These are phyloP conservation scores for Neolentinus lepideus DNA, from an alignment of 1,284 basidiomycete species.

Conservation along the genomic window DNA sequence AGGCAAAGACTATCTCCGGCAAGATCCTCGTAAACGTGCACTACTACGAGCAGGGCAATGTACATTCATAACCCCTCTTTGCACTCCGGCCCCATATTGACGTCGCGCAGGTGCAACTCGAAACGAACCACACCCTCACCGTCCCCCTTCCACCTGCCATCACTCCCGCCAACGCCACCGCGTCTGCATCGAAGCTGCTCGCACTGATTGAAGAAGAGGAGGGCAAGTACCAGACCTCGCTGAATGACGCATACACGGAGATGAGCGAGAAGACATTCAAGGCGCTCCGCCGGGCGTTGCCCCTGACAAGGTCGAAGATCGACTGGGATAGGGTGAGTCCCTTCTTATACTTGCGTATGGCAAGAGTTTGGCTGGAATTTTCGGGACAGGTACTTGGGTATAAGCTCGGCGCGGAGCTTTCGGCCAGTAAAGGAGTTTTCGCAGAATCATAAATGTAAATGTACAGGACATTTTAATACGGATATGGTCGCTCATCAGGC, in stretches of 20 bases:
- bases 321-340: conserved; percentile 87
- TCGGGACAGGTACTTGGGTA: conserved; percentile 68
- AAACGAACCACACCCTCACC: conserved; percentile 63
- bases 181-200: conserved; percentile 67
- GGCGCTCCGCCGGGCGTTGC: conserved; percentile 79
- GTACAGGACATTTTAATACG: too few relatives aligned
- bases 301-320: conserved; percentile 87
- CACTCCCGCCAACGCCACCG: conserved; percentile 37
- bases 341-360: background rate
- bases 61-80: conserved; percentile 26
- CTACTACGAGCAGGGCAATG: conserved; percentile 96
- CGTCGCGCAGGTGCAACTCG: conserved; percentile 71
- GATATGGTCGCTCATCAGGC: too few relatives aligned
- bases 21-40: conserved; percentile 81
- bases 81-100: background rate
- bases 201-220: conserved; percentile 80
- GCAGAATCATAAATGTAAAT: conserved; percentile 9
- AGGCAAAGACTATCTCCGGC: conserved; percentile 48
- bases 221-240: conserved; percentile 63
- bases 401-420: conserved; percentile 79
- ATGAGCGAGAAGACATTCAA: conserved; percentile 92
- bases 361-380: background rate
- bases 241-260: conserved; percentile 77
- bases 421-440: conserved; percentile 62
- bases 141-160: conserved; percentile 58